A percentile compares a stretch with the other conserved stretches of the same genome.
Evolutionary conservation across 257 asterid species (phyloP).

Genomic region (Verbascum thapsus): DNA sequence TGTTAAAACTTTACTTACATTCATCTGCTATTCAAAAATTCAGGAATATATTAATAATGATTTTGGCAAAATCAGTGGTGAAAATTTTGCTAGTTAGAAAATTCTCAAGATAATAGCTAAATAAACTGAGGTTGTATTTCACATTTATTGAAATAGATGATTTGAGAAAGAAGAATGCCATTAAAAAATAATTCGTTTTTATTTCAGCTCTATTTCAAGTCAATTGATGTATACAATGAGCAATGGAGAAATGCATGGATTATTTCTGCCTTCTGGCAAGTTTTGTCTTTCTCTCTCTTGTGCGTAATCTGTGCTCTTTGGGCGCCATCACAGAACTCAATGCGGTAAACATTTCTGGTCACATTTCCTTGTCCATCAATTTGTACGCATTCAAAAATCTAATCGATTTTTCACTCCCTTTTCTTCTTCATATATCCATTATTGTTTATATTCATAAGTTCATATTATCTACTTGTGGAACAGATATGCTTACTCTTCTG

Average conservation of each 20-base stretch:
- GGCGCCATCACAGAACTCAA: conserved; percentile 72
- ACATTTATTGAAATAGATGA: background rate
- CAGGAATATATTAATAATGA: background rate
- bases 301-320: conserved; percentile 69
- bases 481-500: conserved; percentile 68
- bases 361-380: too few species aligned
- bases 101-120: background rate
- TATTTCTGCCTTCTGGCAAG: conserved; percentile 77
- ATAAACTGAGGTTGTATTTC: background rate
- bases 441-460: background rate
- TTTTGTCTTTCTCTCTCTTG: conserved; percentile 61
- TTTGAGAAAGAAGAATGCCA: background rate
- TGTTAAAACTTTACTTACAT: too few species aligned
- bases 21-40: background rate
- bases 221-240: conserved; percentile 62
- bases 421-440: too few species aligned
- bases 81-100: background rate
- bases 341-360: conserved; percentile 35
- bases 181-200: background rate
- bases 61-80: background rate
- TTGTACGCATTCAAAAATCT: too few species aligned
- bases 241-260: conserved; percentile 74
- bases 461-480: conserved; percentile 7
- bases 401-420: too few species aligned
- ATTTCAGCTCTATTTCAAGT: conserved; percentile 60